Conservation (phyloP, 148 eudicot species). For the Limonium bicolor region DNA sequence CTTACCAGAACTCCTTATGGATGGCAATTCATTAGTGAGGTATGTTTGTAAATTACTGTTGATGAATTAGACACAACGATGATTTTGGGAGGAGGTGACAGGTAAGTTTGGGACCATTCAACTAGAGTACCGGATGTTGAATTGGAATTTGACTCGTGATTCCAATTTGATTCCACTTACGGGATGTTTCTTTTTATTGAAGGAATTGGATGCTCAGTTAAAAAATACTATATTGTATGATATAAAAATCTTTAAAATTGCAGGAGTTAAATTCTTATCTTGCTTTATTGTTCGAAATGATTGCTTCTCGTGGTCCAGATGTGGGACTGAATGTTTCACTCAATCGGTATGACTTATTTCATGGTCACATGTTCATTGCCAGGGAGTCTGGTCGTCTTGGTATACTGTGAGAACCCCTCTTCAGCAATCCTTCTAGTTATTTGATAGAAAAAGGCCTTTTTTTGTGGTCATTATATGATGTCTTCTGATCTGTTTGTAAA, state of each 20-base stretch:
- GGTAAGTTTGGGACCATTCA: too few species aligned
- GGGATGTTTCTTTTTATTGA: not conserved
- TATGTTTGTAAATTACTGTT: slow-evolving; percentile 11
- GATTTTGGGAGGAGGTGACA: too few species aligned
- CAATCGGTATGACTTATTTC: slow-evolving; percentile 83
- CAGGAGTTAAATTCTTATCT: slow-evolving; percentile 90
- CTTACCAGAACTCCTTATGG: slow-evolving; percentile 96
- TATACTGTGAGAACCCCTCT: slow-evolving; percentile 45
- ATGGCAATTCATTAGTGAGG: slow-evolving; percentile 77
- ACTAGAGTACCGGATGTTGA: too few species aligned
- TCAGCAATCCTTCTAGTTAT: not conserved
- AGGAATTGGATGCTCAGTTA: not conserved
- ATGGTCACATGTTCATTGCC: slow-evolving; percentile 89
- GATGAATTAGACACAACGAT: too few species aligned
- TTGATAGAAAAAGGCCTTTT: not conserved
- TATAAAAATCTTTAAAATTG: too few species aligned
- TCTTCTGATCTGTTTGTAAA: not conserved
- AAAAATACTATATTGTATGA: not conserved
- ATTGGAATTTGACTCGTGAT: too few species aligned
- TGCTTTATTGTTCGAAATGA: slow-evolving; percentile 50
- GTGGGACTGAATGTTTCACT: slow-evolving; percentile 79
- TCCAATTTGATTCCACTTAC: slow-evolving; percentile 1
- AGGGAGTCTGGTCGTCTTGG: slow-evolving; percentile 81
- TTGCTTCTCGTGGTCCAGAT: slow-evolving; percentile 65
- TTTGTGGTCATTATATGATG: not conserved